Evolutionary conservation across 805 yeast species (phyloP), one percentile per base, ranked within the genome.

Genomic region (Hanseniaspora occidentalis): DNA sequence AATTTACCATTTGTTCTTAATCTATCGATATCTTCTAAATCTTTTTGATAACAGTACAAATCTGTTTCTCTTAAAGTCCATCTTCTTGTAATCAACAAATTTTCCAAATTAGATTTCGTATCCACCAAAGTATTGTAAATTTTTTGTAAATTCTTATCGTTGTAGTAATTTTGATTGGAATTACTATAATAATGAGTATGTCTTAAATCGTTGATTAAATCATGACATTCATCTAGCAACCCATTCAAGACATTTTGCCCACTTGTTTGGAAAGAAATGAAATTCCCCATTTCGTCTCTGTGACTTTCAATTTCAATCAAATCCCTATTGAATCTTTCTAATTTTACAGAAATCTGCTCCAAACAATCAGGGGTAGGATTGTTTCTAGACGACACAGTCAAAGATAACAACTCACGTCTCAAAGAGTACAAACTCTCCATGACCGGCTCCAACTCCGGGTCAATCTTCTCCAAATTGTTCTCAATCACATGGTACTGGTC

Each of bases 31-130:
- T 67, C 71, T 51, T 75, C 78, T 46, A 92, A 66, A 46, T 70
- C 69, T 52, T 79, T 76, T 60, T 86, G 95, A 57, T 83, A 88
- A 37, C 71, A 70, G 62, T 82, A 92, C 45, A 92, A 68, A 62
- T 92, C 99, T 0, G 98, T 92, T 53, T 88, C 95, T 54, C 99
- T 75, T 64, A 92, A 67, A 2, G 97, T 89, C 99, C 99, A 92
- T 58, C 98, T 74, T 60, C 96, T 78, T 2, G 98, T 92, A 35
- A 92, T 76, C 50, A 89, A 68, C 46, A 92, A 65, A 49, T 84
- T 84, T 50, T 84, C 95, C 45, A 92, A 69, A 16, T 79, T 78
- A 19, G 75, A 68, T 57, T 85, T 84, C 49, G 85, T 68, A 35
- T 70, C 73, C 23, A 73, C 64, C 48, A 92, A 65, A 43, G 73